Percentiles rank a stretch among this genome's conserved stretches.
These are phyloP conservation scores for Prunus yedoensis DNA, from an alignment of 331 rosid genomes.

Conservation along the genomic window DNA sequence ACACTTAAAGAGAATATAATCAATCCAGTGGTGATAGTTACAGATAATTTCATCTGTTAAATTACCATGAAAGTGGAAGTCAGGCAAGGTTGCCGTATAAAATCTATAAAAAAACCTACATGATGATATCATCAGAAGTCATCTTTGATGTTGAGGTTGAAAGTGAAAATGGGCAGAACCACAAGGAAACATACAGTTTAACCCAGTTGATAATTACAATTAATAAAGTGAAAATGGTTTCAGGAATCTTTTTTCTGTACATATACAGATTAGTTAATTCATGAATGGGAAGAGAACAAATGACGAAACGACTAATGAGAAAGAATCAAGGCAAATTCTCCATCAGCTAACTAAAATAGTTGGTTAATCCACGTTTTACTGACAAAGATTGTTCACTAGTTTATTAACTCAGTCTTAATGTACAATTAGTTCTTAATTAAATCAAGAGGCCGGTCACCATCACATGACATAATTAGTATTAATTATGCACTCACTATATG, in stretches of 20 bases:
- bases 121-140: too few species aligned
- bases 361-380: slow-evolving; percentile 4
- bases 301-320: neutral
- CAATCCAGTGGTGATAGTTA: too few species aligned
- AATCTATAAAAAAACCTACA: too few species aligned
- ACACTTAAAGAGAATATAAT: too few species aligned
- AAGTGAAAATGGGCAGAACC: neutral
- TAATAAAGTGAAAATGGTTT: neutral
- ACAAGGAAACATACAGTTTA: neutral
- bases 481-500: too few species aligned
- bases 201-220: slow-evolving; percentile 8
- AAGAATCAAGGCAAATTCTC: neutral
- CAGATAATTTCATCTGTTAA: too few species aligned
- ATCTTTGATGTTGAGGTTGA: too few species aligned
- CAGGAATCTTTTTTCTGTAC: neutral
- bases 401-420: neutral
- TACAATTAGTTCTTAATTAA: neutral
- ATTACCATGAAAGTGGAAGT: too few species aligned
- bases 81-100: too few species aligned
- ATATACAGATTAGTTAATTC: too few species aligned
- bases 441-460: neutral
- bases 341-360: neutral
- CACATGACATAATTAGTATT: neutral
- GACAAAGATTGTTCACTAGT: slow-evolving; percentile 16
- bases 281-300: neutral